A percentile compares a stretch with the other conserved stretches of the same genome.
phyloP scores from a whole-genome alignment of 2,329 filamentous ascomycete genomes.

The Penicillium occitanis region DNA sequence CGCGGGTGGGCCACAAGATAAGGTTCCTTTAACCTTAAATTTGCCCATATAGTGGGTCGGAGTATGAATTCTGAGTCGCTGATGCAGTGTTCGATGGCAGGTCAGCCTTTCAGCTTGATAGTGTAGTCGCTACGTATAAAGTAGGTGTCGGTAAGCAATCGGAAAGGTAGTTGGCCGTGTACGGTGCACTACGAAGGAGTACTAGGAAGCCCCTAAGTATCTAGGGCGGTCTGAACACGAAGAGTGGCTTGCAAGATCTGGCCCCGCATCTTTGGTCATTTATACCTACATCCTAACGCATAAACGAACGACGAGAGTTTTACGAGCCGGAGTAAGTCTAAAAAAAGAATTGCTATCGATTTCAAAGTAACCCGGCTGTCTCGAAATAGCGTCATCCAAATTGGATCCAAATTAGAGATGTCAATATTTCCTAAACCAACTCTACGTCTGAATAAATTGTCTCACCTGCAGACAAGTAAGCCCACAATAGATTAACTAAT shows the following conservation, averaged over 20 bases:
- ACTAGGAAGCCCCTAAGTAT: neutral
- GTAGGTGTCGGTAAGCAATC: too few relatives aligned
- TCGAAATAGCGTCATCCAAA: neutral
- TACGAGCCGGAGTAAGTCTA: neutral
- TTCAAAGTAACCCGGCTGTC: neutral
- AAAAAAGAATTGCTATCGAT: neutral
- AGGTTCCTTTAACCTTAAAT: neutral
- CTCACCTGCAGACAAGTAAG: neutral
- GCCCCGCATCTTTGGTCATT: neutral
- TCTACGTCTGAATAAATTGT: neutral
- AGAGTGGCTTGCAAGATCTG: neutral
- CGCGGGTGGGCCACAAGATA: neutral
- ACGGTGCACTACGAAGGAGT: neutral
- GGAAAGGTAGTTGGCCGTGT: neutral
- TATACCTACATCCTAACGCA: neutral
- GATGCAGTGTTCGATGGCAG: neutral
- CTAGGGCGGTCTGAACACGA: neutral
- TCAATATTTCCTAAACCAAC: neutral
- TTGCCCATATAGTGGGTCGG: neutral
- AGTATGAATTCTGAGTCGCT: neutral
- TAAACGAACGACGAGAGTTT: neutral
- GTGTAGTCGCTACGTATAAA: too few relatives aligned
- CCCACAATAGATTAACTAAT: neutral
- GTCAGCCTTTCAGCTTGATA: neutral
- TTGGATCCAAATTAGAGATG: neutral